Conservation (phyloP, 257 asterid genomes). For the Gardenia jasminoides region DNA sequence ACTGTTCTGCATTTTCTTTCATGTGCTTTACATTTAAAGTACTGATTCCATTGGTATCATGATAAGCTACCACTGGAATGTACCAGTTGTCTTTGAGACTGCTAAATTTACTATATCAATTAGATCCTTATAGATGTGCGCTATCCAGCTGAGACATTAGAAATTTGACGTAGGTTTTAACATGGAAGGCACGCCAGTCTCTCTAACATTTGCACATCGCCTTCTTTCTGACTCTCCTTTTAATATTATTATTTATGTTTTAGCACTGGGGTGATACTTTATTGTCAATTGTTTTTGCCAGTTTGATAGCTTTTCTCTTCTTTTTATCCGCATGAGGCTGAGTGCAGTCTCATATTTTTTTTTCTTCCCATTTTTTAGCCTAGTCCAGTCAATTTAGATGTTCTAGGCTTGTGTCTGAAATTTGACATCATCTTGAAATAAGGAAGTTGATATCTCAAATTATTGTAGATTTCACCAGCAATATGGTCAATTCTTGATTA, state of each 20-base stretch:
- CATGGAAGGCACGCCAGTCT: not conserved
- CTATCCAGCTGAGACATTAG: not conserved
- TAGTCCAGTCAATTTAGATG: not conserved
- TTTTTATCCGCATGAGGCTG: too few species aligned
- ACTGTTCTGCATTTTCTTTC: not conserved
- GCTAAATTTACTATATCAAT: not conserved
- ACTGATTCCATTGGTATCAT: not conserved
- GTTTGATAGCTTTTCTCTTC: not conserved
- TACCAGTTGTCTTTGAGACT: not conserved
- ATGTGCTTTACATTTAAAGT: not conserved
- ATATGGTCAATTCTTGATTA: not conserved
- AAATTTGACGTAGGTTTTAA: not conserved
- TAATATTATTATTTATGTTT: not conserved
- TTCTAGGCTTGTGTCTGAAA: not conserved
- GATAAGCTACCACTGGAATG: not conserved
- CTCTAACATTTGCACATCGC: not conserved
- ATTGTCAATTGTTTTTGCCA: not conserved
- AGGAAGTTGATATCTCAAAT: not conserved
- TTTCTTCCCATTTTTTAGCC: not conserved
- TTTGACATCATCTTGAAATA: not conserved
- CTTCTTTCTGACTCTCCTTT: not conserved
- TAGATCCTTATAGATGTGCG: not conserved
- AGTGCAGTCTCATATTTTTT: too few species aligned
- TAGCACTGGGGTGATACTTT: not conserved
- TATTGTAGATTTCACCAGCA: not conserved